Base-by-base conservation (phyloP, 106 monocot genomes). In the Vanilla planifolia region DNA sequence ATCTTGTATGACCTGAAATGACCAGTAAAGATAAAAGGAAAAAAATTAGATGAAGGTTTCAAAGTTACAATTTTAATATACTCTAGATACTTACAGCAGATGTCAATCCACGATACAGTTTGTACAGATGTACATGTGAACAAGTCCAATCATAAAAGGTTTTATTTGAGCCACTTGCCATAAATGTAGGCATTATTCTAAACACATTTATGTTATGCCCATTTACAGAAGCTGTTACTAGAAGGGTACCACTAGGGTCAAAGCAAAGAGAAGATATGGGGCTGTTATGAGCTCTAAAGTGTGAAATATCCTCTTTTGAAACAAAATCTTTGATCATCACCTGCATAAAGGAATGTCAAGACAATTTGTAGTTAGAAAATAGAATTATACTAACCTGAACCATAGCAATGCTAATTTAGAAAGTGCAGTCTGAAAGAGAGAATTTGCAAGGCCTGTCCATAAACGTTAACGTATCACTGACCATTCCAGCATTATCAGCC, bases 241-340 rank as follows among this genome's bases (percentile, higher is more conserved):
- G 59, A 62, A 96, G 75, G 5, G 90, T 96, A 39, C 95, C 95
- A 53, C 86, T 96, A 48, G 95, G 95, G 67, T 96, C 90, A 70
- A 96, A 90, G 77, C 86, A 96, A n/a, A 96, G 66, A 59, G 95
- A 86, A 61, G 95, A 96, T 67, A 96, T 90, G 27, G 95, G 86
- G 72, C 95, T 96, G 2, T 72, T 71, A 62, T 96, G 95, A 48
- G 95, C 95, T 47, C 84, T 90, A 70, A 96, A 96, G 55, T 96
- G 95, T 23, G 95, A 83, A 48, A 96, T 84, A 43, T 84, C 75
- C 29, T 84, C 90, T 57, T 73, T 90, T 8, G 86, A 80, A 48
- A 84, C 55, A 44, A 96, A 81, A 75, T 96, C 95, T 67, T 90
- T 90, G 25, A 96, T 52, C 10, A 87, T 89, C 39, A 96, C 90